Evolutionary conservation across 2,329 filamentous ascomycete genomes (phyloP), one percentile per base, ranked within the genome.

Genomic region (Ceratocystis alfenasii): DNA sequence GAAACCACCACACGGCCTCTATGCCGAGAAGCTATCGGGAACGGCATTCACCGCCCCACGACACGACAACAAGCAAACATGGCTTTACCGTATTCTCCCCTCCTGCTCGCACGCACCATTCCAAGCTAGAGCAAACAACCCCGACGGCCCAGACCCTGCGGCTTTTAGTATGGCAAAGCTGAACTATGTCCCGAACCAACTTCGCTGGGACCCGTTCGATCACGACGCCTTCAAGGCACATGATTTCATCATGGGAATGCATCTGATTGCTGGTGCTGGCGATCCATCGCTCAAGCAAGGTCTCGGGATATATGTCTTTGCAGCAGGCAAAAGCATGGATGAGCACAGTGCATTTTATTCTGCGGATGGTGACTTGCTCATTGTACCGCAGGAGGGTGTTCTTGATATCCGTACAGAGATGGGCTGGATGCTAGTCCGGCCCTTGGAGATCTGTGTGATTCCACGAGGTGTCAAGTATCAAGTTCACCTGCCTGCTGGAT

Each of bases 161-260:
- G 69, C 68, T 33, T 53, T 70, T 61, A 50, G 68, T 60, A 67
- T 69, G 61, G 65, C 67, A 69, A 83, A 82, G 72, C 80, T 90
- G 70, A 84, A 87, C 70, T 86, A 89, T 70, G 87, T 91, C 63
- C 89, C 89, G 3, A 91, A 92, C 72, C 88, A 93, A 74, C 79
- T 93, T 36, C 83, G 88, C 70, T 94, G 89, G 89, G 85, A 88
- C 70, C 86, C 79, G 1, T 90, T 90, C 72, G 86, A 90, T 70
- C 76, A 89, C 62, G 84, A 87, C 68, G 79, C 86, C 74, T 82
- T 36, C 64, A 73, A 71, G 10, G 66, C 70, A 3, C 74, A 75
- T 7, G 77, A 81, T 68, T 83, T 83, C 62, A 76, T 83, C 64
- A 74, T 75, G 6, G 77, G 78, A 5, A 76, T 90, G 67, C 84